A percentile compares a stretch with the other conserved stretches of the same genome.
phyloP scores from a whole-genome alignment of 2,329 filamentous ascomycete genomes.

The Hypoxylon sp. region DNA sequence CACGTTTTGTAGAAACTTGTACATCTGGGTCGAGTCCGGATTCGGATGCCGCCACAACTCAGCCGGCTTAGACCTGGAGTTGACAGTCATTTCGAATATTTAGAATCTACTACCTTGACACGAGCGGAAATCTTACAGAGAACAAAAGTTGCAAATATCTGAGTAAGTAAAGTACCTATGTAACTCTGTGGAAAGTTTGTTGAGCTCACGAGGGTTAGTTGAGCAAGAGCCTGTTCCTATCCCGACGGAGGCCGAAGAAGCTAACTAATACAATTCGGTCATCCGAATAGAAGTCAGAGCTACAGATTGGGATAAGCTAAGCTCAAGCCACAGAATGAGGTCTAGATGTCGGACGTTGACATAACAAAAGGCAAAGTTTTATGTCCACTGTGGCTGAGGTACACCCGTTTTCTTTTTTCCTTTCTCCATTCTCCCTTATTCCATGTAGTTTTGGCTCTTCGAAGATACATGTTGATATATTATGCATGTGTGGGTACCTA shows the following conservation, averaged over 20 bases:
- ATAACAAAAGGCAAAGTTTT: neutral
- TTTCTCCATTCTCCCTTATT: neutral
- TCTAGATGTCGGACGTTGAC: neutral
- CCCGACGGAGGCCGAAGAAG: slow-evolving; percentile 28
- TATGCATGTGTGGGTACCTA: too few relatives aligned
- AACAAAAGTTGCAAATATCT: neutral
- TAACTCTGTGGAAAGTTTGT: slow-evolving; percentile 8
- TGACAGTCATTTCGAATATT: slow-evolving; percentile 46
- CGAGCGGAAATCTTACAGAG: neutral
- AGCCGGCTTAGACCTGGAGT: slow-evolving; percentile 46
- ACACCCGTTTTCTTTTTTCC: neutral
- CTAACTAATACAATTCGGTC: slow-evolving; percentile 11
- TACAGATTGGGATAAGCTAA: neutral
- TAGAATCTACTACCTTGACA: neutral
- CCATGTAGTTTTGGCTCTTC: too few relatives aligned
- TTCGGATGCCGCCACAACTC: slow-evolving; percentile 80
- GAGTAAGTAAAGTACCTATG: neutral
- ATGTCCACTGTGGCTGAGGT: slow-evolving; percentile 16
- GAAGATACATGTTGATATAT: too few relatives aligned
- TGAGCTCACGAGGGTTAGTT: slow-evolving; percentile 14
- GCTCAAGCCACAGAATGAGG: slow-evolving; percentile 18
- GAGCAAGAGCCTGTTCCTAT: slow-evolving; percentile 10
- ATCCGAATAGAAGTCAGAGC: slow-evolving; percentile 15
- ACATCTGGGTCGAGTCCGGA: slow-evolving; percentile 78
- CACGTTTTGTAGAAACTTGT: slow-evolving; percentile 77